A percentile compares a stretch with the other conserved stretches of the same genome.
phyloP scores from a whole-genome alignment of 306 rosid genomes.

The Glycyrrhiza uralensis region DNA sequence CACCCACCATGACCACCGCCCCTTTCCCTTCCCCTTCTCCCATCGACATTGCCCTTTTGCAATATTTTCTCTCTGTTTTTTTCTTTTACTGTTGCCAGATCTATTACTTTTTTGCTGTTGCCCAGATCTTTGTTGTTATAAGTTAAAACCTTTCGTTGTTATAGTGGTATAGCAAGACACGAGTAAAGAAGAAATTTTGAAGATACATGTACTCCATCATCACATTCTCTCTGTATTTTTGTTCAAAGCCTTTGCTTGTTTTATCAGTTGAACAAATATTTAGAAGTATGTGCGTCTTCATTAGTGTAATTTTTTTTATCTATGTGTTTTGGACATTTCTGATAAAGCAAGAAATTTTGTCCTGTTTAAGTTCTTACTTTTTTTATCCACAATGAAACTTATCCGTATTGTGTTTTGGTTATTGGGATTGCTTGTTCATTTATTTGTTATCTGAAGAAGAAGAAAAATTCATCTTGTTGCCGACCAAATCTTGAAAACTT shows the following conservation, averaged over 20 bases:
- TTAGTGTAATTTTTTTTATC: background rate
- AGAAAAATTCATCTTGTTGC: background rate
- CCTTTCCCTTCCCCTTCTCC: too few species aligned
- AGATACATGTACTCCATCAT: slow-evolving; percentile 82
- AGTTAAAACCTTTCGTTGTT: slow-evolving; percentile 24
- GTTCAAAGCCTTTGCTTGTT: background rate
- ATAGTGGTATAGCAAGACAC: slow-evolving; percentile 43
- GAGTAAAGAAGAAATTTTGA: slow-evolving; percentile 95
- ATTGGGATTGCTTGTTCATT: slow-evolving; percentile 39
- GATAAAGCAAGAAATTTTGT: background rate
- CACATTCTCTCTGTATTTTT: slow-evolving; percentile 7
- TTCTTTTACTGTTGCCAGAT: slow-evolving; percentile 41
- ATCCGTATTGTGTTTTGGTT: slow-evolving; percentile 26
- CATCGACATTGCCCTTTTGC: too few species aligned
- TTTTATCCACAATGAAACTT: background rate
- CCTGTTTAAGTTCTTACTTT: background rate
- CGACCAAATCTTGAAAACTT: background rate
- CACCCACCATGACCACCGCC: too few species aligned
- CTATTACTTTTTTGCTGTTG: slow-evolving; percentile 10
- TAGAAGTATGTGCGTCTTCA: background rate
- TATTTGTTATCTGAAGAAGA: background rate
- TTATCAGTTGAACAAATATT: background rate
- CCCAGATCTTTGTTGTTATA: slow-evolving; percentile 14
- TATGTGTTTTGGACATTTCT: background rate
- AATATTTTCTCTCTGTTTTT: background rate